Evolutionary conservation across 331 rosid genomes (phyloP), one percentile per base, ranked within the genome.

Genomic region (Malus hybrid): DNA sequence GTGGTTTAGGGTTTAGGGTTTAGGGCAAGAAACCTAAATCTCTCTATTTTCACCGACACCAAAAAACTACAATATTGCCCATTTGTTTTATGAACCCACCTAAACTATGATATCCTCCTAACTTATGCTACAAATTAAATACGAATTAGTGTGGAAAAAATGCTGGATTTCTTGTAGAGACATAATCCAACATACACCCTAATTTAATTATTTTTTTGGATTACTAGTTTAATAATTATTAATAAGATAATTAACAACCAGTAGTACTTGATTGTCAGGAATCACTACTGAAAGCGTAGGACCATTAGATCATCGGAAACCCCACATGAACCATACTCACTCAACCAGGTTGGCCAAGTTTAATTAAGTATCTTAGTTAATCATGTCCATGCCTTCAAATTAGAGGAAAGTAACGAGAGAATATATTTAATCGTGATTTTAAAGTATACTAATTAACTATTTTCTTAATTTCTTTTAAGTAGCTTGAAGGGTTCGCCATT

Each of bases 381-480:
- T 24, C 70, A 34, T 36, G 69, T 72, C 14, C 34, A 28, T 76
- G 31, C 78, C 78, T 65, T 72, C 69, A 42, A 79, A 54, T 56
- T 71, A 42, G 75, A n/a, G 62, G 69, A 65, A 59, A 76, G 62
- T 27, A 50, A 50, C 56, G 2, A 5, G 80, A 68, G 34, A 55
- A 67, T 6, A 22, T 36, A 54, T 32, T 19, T 18, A 29, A 9
- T 71, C 4, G 24, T 54, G 15, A 9, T 72, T 54, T 73, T 4
- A 5, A 15, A 15, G 55, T 50, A 24, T 24, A 24, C 24, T 14
- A 5, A 50, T 7, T 50, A 50, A 50, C n/a, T 8, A 20, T 63
- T 48, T 67, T 50, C 72, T 77, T 81, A 50, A 50, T 50, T 50
- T 71, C 72, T 24, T 72, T 67, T 77, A 20, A 65, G 78, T 55